phyloP scores from a whole-genome alignment of 331 rosid species.

The Telfairia occidentalis region DNA sequence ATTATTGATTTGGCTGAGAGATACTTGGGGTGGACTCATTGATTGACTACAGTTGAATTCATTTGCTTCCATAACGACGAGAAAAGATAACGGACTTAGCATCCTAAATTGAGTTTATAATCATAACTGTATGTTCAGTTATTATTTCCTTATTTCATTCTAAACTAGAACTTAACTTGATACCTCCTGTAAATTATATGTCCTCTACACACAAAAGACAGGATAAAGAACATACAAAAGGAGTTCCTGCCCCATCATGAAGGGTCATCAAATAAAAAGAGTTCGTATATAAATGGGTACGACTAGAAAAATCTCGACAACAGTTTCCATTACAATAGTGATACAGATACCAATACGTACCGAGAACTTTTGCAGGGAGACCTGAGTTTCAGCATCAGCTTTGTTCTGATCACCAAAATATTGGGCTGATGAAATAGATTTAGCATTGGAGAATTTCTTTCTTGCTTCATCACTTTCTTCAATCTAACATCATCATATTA shows the following conservation, averaged over 20 bases:
- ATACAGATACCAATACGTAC: conserved; percentile 29
- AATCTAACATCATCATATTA: conserved; percentile 26
- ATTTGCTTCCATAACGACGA: background rate
- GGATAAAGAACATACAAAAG: background rate
- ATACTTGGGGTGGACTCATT: background rate
- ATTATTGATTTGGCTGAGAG: too few species aligned
- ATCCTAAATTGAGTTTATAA: background rate
- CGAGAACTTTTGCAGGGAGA: conserved; percentile 71
- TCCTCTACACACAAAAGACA: background rate
- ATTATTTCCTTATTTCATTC: background rate
- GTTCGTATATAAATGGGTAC: background rate
- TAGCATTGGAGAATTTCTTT: conserved; percentile 93
- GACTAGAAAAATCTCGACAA: background rate
- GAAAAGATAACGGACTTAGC: background rate
- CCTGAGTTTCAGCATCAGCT: conserved; percentile 52
- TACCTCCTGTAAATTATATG: too few species aligned
- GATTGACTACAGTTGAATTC: background rate
- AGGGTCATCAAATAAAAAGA: background rate
- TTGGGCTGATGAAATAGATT: conserved; percentile 90
- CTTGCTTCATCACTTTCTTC: conserved; percentile 89
- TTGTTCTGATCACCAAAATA: conserved; percentile 78
- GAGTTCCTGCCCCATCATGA: background rate
- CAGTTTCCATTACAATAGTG: background rate
- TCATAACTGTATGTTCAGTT: background rate
- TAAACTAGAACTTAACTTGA: background rate